Percentiles rank a stretch among this genome's conserved stretches.
phyloP scores from a whole-genome alignment of 495 filamentous ascomycete species.

The Annulohypoxylon moriforme region DNA sequence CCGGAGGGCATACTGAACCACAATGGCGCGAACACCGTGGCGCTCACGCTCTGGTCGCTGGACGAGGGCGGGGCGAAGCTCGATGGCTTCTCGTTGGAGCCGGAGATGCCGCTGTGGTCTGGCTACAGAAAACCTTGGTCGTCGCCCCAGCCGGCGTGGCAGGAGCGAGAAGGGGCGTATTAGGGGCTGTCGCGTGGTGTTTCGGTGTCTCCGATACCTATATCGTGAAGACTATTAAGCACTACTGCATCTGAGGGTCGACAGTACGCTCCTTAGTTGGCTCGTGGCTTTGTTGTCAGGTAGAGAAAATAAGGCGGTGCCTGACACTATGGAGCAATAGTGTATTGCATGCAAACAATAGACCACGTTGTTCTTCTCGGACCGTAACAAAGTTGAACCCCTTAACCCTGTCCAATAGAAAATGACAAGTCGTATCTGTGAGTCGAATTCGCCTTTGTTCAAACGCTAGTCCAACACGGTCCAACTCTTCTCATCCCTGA shows the following conservation, averaged over 20 bases:
- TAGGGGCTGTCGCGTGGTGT: constrained; percentile 34
- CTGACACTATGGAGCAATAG: neutral
- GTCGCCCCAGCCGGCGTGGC: constrained; percentile 63
- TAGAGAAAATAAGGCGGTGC: neutral
- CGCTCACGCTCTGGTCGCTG: constrained; percentile 71
- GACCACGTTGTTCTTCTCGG: constrained; percentile 1
- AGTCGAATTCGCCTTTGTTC: neutral
- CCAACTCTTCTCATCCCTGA: neutral
- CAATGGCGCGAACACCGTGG: constrained; percentile 69
- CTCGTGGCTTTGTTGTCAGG: neutral
- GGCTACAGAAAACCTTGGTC: constrained; percentile 61
- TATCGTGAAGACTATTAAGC: constrained; percentile 1
- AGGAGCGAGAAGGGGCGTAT: constrained; percentile 65
- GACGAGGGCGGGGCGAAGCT: constrained; percentile 67
- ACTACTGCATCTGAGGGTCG: constrained; percentile 1
- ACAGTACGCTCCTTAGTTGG: neutral
- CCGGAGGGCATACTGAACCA: constrained; percentile 76
- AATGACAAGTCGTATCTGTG: constrained; percentile 32
- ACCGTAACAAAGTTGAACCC: neutral
- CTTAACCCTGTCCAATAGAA: constrained; percentile 5
- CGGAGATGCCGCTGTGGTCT: constrained; percentile 64
- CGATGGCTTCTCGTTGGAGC: constrained; percentile 62
- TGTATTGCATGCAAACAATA: neutral
- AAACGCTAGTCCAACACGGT: neutral
- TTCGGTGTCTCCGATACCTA: neutral